Evolutionary conservation across 495 filamentous ascomycete species (phyloP).

Genomic region (Penicillium salamii): DNA sequence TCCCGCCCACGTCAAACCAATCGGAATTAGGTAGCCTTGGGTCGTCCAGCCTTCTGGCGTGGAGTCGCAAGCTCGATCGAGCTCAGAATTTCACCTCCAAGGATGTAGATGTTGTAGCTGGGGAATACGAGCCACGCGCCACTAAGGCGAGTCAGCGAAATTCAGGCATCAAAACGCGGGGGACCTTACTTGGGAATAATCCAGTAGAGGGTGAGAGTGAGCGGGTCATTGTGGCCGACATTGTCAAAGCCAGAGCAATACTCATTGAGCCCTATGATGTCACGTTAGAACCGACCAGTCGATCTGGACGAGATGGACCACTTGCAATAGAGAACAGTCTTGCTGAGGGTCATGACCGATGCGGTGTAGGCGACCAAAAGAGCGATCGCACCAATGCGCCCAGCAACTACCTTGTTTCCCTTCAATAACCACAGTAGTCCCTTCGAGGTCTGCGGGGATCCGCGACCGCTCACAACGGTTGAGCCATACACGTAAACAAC

Average conservation of each 20-base stretch:
- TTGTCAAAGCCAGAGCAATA: constrained; percentile 72
- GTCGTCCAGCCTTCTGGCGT: constrained; percentile 29
- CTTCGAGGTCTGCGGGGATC: constrained; percentile 31
- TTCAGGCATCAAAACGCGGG: background rate
- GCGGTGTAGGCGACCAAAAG: constrained; percentile 66
- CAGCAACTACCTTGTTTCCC: constrained; percentile 52
- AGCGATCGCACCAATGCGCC: constrained; percentile 58
- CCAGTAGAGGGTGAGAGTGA: constrained; percentile 63
- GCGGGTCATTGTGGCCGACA: constrained; percentile 68
- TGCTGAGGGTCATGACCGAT: constrained; percentile 78
- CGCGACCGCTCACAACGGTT: constrained; percentile 27
- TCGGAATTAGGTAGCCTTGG: constrained; percentile 29
- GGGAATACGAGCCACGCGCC: constrained; percentile 78
- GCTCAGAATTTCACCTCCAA: constrained; percentile 68
- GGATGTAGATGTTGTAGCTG: constrained; percentile 63
- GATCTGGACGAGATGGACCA: constrained; percentile 10
- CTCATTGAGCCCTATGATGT: constrained; percentile 66
- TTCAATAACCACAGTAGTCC: constrained; percentile 42
- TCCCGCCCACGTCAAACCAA: background rate
- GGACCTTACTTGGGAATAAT: constrained; percentile 77
- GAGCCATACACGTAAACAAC: constrained; percentile 53
- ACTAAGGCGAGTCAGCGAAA: constrained; percentile 40
- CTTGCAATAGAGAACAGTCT: constrained; percentile 86
- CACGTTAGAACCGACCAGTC: background rate
- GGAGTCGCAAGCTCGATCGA: constrained; percentile 55